Percentiles rank a stretch among this genome's conserved stretches.
Conservation (phyloP, 2,329 filamentous ascomycete genomes). For the Fusarium dimerum region DNA sequence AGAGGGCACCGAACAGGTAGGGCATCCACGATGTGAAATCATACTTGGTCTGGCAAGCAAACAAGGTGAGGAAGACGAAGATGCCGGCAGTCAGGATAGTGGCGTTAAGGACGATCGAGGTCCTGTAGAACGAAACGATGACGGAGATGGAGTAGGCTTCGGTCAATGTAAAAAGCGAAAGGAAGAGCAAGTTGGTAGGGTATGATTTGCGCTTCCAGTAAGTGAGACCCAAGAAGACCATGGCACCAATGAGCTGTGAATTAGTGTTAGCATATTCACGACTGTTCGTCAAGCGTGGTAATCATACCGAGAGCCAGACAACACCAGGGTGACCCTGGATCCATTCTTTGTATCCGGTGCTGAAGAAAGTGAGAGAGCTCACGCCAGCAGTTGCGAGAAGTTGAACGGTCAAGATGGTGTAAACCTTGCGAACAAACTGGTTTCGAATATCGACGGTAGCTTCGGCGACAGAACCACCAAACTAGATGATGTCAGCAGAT, state of each 20-base stretch:
- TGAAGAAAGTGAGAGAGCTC: slow-evolving; percentile 85
- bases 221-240: slow-evolving; percentile 82
- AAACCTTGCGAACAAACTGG: slow-evolving; percentile 96
- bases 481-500: slow-evolving; percentile 50
- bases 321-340: slow-evolving; percentile 82
- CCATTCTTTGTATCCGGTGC: slow-evolving; percentile 75
- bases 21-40: slow-evolving; percentile 98
- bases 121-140: slow-evolving; percentile 87
- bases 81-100: slow-evolving; percentile 84
- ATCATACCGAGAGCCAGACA: slow-evolving; percentile 76
- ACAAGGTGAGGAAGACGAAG: slow-evolving; percentile 77
- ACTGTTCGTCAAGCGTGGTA: neutral
- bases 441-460: slow-evolving; percentile 94
- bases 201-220: slow-evolving; percentile 97
- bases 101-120: slow-evolving; percentile 83
- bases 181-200: slow-evolving; percentile 91
- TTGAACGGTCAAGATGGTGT: slow-evolving; percentile 95
- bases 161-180: slow-evolving; percentile 83
- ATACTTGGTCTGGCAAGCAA: slow-evolving; percentile 97
- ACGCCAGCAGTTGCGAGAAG: slow-evolving; percentile 81
- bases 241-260: slow-evolving; percentile 69
- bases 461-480: slow-evolving; percentile 90
- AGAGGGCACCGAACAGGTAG: slow-evolving; percentile 87
- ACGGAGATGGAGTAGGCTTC: slow-evolving; percentile 95
- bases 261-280: slow-evolving; percentile 18